A percentile compares a stretch with the other conserved stretches of the same genome.
Evolutionary conservation across 2,329 filamentous ascomycete genomes (phyloP).

Genomic region (Metarhizium brunneum): DNA sequence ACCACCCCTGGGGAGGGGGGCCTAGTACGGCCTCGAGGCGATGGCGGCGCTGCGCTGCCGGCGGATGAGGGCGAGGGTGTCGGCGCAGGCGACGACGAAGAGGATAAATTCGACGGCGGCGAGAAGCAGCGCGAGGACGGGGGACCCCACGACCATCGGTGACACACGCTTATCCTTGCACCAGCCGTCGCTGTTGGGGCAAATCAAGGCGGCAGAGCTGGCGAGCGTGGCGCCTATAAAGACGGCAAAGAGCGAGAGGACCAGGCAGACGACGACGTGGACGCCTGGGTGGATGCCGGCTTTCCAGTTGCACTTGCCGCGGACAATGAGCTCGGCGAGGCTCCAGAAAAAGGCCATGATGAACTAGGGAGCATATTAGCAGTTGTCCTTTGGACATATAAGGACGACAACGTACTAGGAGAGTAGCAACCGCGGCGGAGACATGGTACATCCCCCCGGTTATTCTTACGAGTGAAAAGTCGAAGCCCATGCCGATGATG

Average conservation of each 20-base stretch:
- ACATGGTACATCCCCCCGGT: too few relatives aligned
- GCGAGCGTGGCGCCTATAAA: constrained; percentile 16
- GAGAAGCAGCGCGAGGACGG: constrained; percentile 16
- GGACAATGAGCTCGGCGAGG: constrained; percentile 27
- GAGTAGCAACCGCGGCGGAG: too few relatives aligned
- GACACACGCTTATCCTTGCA: too few relatives aligned
- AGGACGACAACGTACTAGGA: constrained; percentile 1
- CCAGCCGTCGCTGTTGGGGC: too few relatives aligned
- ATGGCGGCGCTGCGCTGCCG: neutral
- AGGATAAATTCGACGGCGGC: constrained; percentile 26
- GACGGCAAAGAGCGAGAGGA: constrained; percentile 29
- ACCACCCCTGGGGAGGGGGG: neutral
- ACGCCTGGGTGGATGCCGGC: constrained; percentile 32
- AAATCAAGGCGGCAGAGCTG: constrained; percentile 4
- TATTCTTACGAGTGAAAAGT: constrained; percentile 11
- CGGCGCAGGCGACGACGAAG: constrained; percentile 30
- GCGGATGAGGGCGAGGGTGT: constrained; percentile 22
- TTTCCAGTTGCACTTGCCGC: constrained; percentile 21
- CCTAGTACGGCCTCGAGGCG: constrained; percentile 4
- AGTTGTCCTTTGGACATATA: neutral
- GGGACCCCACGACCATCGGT: constrained; percentile 11
- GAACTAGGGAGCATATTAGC: constrained; percentile 18
- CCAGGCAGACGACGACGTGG: constrained; percentile 31
- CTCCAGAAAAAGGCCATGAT: constrained; percentile 27
- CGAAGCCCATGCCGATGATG: constrained; percentile 18